These are phyloP conservation scores for Aspergillus sp. DNA, from an alignment of 2,329 filamentous ascomycete species.

Conservation along the genomic window DNA sequence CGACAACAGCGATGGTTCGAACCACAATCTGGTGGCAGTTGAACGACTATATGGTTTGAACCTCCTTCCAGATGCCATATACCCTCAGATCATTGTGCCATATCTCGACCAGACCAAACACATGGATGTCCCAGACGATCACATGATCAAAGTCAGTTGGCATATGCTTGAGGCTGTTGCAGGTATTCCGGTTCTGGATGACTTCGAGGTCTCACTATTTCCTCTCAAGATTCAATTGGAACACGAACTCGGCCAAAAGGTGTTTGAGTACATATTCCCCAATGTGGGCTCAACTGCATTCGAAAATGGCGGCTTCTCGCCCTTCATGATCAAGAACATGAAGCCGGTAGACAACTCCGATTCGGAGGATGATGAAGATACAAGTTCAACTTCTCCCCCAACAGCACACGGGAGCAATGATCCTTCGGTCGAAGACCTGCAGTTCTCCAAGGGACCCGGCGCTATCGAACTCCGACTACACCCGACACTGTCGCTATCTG, in stretches of 20 bases:
- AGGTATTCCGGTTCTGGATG: constrained; percentile 93
- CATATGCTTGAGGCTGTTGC: constrained; percentile 98
- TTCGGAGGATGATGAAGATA: constrained; percentile 45
- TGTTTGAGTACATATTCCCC: constrained; percentile 98
- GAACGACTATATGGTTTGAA: constrained; percentile 87
- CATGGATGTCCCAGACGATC: constrained; percentile 60
- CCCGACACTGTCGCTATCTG: constrained; percentile 68
- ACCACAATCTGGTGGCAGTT: constrained; percentile 87
- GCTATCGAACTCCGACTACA: constrained; percentile 79
- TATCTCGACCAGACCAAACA: constrained; percentile 69
- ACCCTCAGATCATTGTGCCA: constrained; percentile 92
- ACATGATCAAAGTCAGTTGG: constrained; percentile 95
- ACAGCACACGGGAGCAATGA: constrained; percentile 41
- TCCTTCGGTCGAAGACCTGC: constrained; percentile 45
- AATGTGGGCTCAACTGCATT: constrained; percentile 63
- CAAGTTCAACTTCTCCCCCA: constrained; percentile 27
- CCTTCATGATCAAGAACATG: constrained; percentile 54
- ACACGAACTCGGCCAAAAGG: constrained; percentile 82
- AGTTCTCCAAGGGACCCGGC: constrained; percentile 60
- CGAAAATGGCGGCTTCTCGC: constrained; percentile 51
- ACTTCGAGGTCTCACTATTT: constrained; percentile 92
- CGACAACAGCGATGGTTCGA: constrained; percentile 95
- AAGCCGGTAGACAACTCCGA: constrained; percentile 53
- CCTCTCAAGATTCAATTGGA: constrained; percentile 93
- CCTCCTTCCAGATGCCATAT: constrained; percentile 82